Evolutionary conservation across 495 filamentous ascomycete genomes (phyloP).

Genomic region (Hyphodiscus hymeniophilus): DNA sequence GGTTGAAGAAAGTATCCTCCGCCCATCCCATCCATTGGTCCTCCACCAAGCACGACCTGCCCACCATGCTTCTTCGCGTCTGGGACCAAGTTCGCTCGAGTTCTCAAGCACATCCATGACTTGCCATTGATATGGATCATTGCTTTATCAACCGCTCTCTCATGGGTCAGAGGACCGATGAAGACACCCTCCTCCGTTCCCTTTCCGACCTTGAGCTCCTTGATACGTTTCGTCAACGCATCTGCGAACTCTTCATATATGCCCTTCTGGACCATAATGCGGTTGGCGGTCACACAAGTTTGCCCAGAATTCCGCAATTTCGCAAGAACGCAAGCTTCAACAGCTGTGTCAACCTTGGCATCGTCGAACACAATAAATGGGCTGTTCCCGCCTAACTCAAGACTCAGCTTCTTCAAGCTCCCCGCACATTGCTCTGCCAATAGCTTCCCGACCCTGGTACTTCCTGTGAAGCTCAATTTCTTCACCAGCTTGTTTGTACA

Average conservation of each 20-base stretch:
- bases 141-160: conserved; percentile 63
- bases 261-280: conserved; percentile 70
- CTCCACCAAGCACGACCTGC: conserved; percentile 59
- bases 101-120: conserved; percentile 58
- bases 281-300: conserved; percentile 84
- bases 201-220: conserved; percentile 62
- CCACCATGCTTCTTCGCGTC: conserved; percentile 70
- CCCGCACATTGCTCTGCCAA: conserved; percentile 69
- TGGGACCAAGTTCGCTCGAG: conserved; percentile 47
- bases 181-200: conserved; percentile 61
- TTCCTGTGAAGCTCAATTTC: conserved; percentile 84
- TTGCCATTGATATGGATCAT: conserved; percentile 51
- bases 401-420: conserved; percentile 74
- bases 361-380: conserved; percentile 92
- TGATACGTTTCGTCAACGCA: conserved; percentile 62
- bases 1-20: conserved; percentile 70
- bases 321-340: conserved; percentile 59
- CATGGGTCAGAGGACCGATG: conserved; percentile 75
- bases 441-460: conserved; percentile 70
- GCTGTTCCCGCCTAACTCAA: conserved; percentile 83
- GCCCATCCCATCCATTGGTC: conserved; percentile 47
- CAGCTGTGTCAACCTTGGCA: conserved; percentile 67
- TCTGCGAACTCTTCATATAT: conserved; percentile 67
- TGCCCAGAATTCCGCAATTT: conserved; percentile 83
- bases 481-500: conserved; percentile 58